phyloP scores from a whole-genome alignment of 1,139 yeast genomes.

The Pneumocystis murina region DNA sequence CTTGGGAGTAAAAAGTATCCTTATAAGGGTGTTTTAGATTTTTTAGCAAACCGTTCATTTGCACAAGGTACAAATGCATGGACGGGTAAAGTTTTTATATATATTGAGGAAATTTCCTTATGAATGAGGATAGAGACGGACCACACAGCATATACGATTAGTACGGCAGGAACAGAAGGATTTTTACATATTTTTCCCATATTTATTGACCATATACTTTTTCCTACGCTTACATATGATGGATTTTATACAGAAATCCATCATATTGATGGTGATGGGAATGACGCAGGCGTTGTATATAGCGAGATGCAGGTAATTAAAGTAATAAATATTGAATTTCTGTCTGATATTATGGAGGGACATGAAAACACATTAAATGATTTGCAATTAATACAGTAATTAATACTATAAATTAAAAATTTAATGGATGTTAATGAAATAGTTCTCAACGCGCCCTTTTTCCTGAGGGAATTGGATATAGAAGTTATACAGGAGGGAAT shows the following conservation, averaged over 20 bases:
- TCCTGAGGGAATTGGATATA: slow-evolving; percentile 59
- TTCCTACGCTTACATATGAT: slow-evolving; percentile 77
- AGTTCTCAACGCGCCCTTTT: slow-evolving; percentile 29
- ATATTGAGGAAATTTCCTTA: not conserved
- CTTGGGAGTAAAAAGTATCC: slow-evolving; percentile 90
- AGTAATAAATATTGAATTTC: slow-evolving; percentile 58
- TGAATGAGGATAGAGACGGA: slow-evolving; percentile 41
- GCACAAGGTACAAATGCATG: slow-evolving; percentile 81
- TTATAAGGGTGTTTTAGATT: slow-evolving; percentile 79
- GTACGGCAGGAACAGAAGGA: slow-evolving; percentile 95
- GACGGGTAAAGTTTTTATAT: slow-evolving; percentile 32
- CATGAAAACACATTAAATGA: not conserved
- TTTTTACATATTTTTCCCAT: slow-evolving; percentile 71
- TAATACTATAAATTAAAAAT: not conserved
- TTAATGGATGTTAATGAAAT: not conserved
- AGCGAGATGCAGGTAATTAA: slow-evolving; percentile 96
- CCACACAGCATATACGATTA: slow-evolving; percentile 82
- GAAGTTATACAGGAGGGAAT: slow-evolving; percentile 90
- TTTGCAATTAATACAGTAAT: not conserved
- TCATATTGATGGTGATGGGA: slow-evolving; percentile 79
- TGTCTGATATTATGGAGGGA: slow-evolving; percentile 18
- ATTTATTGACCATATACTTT: slow-evolving; percentile 70
- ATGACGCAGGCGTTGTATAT: slow-evolving; percentile 92
- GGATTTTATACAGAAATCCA: slow-evolving; percentile 91
- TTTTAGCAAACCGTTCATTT: slow-evolving; percentile 68